Evolutionary conservation across 2,329 filamentous ascomycete species (phyloP).

Genomic region (Curvularia hawaiiensis): DNA sequence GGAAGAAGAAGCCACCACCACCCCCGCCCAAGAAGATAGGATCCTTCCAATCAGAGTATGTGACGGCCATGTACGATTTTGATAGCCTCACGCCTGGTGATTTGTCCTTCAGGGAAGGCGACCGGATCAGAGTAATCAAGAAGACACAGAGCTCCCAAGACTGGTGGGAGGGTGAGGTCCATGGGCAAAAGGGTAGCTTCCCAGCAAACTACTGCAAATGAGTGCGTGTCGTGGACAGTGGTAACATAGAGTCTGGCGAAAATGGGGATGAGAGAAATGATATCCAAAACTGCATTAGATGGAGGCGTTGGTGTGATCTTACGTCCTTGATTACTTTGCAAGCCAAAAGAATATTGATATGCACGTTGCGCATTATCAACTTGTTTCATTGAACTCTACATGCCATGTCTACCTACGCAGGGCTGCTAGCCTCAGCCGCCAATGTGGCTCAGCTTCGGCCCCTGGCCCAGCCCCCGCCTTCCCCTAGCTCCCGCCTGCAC

Average conservation of each 20-base stretch:
- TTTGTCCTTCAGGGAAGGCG: constrained; percentile 75
- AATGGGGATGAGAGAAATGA: constrained; percentile 8
- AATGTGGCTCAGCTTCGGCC: constrained; percentile 6
- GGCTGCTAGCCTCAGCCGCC: background rate
- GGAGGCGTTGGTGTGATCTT: constrained; percentile 16
- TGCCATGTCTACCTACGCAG: background rate
- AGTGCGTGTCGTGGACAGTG: background rate
- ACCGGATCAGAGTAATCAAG: constrained; percentile 76
- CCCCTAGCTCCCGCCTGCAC: constrained; percentile 7
- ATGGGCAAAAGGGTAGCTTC: constrained; percentile 72
- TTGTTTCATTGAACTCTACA: background rate
- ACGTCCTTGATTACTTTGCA: background rate
- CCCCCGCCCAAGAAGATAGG: constrained; percentile 66
- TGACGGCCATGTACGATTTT: constrained; percentile 78
- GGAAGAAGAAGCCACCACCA: constrained; percentile 76
- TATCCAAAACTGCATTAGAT: constrained; percentile 35
- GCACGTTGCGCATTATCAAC: background rate
- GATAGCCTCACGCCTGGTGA: constrained; percentile 72
- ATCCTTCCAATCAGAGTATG: constrained; percentile 59
- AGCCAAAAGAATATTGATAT: background rate
- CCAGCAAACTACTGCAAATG: constrained; percentile 80
- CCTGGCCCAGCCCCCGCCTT: constrained; percentile 8
- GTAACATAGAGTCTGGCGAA: background rate
- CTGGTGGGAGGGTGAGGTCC: constrained; percentile 84
- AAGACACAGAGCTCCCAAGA: constrained; percentile 81